These are phyloP conservation scores for Syzygium oleosum DNA, from an alignment of 345 rosid genomes.

Conservation along the genomic window DNA sequence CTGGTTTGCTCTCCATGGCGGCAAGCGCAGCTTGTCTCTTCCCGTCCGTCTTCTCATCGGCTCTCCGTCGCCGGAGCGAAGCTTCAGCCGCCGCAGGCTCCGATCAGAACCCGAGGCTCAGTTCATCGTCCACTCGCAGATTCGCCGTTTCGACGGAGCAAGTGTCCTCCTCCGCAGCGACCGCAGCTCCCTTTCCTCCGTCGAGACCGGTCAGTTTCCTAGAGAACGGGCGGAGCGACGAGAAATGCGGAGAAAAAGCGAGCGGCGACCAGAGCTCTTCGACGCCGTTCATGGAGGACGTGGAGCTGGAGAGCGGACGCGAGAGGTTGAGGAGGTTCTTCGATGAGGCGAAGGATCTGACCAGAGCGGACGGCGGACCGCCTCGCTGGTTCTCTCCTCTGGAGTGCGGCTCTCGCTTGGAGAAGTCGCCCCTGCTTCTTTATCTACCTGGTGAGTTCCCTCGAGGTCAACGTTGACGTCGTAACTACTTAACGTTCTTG, in stretches of 20 bases:
- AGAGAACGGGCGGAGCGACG: background rate
- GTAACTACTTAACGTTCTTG: background rate
- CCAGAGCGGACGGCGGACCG: constrained; percentile 42
- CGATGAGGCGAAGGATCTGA: constrained; percentile 32
- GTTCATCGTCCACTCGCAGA: constrained; percentile 1
- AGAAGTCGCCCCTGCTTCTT: constrained; percentile 58
- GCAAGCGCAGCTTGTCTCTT: constrained; percentile 6
- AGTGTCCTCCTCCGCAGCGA: background rate
- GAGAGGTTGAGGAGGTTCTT: constrained; percentile 36
- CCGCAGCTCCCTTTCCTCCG: background rate
- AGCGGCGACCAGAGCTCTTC: background rate
- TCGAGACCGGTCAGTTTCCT: background rate
- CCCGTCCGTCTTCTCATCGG: constrained; percentile 1
- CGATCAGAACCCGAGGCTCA: background rate
- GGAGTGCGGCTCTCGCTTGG: constrained; percentile 35
- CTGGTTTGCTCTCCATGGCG: constrained; percentile 2
- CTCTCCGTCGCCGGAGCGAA: constrained; percentile 2
- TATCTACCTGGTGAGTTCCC: constrained; percentile 51
- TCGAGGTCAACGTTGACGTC: background rate
- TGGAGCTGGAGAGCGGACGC: background rate
- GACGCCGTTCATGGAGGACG: constrained; percentile 7
- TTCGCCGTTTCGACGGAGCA: constrained; percentile 10
- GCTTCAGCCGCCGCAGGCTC: background rate
- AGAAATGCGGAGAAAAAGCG: background rate
- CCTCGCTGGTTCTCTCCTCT: constrained; percentile 75